Percentiles rank a stretch among this genome's conserved stretches.
phyloP scores from a whole-genome alignment of 2,329 filamentous ascomycete species.

The Fusarium acutatum region DNA sequence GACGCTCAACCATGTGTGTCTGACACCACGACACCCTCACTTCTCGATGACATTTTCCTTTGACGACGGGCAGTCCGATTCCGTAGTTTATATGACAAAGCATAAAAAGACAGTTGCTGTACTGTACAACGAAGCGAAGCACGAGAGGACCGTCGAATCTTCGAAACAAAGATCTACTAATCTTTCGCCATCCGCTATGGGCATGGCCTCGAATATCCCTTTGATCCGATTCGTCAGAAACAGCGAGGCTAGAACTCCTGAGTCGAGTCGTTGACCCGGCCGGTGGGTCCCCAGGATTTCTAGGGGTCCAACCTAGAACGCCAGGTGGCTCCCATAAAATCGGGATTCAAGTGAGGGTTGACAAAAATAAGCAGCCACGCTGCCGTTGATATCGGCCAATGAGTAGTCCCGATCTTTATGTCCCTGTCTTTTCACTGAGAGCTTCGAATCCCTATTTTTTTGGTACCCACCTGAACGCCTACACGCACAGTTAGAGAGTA shows the following conservation, averaged over 20 bases:
- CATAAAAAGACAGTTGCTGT: background rate
- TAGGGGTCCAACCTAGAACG: conserved; percentile 24
- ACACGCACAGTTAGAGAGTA: background rate
- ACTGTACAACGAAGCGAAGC: background rate
- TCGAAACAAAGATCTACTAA: conserved; percentile 12
- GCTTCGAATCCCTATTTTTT: too few species aligned
- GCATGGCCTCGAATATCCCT: background rate
- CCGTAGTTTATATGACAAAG: conserved; percentile 3
- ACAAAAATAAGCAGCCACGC: too few species aligned
- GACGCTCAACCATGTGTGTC: background rate
- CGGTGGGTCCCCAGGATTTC: conserved; percentile 16
- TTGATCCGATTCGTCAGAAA: conserved; percentile 30
- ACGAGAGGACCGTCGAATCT: background rate
- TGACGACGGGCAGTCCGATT: conserved; percentile 20
- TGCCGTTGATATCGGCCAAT: too few species aligned
- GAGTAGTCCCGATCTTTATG: too few species aligned
- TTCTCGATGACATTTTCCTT: conserved; percentile 1
- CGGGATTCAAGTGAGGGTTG: too few species aligned
- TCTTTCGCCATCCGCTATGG: conserved; percentile 20
- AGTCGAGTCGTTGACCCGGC: conserved; percentile 29
- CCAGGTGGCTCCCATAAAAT: too few species aligned
- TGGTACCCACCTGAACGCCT: too few species aligned
- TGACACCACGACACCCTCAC: conserved; percentile 2
- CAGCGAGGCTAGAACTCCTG: conserved; percentile 25
- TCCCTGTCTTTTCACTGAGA: too few species aligned